Percentiles rank a stretch among this genome's conserved stretches.
These are phyloP conservation scores for Lachancea lanzarotensis DNA, from an alignment of 805 yeast species.

Conservation along the genomic window DNA sequence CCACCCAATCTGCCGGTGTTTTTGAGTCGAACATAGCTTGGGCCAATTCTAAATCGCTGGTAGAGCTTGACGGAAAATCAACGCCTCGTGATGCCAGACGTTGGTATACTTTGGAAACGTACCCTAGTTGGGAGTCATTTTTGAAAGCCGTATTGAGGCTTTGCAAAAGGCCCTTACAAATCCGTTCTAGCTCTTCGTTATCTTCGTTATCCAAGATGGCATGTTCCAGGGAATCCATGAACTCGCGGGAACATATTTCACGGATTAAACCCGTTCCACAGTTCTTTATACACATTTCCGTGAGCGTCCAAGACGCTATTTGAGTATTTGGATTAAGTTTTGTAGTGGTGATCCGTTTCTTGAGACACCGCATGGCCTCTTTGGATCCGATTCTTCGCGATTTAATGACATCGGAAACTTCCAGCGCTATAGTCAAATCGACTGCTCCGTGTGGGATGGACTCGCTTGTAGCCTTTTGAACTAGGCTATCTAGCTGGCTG, in stretches of 20 bases:
- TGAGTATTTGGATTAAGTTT: constrained; percentile 71
- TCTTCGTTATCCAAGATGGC: constrained; percentile 36
- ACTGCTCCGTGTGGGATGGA: constrained; percentile 88
- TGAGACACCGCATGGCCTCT: constrained; percentile 79
- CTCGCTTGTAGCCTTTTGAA: constrained; percentile 77
- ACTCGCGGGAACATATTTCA: constrained; percentile 78
- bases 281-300: constrained; percentile 86
- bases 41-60: constrained; percentile 26
- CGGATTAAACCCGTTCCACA: constrained; percentile 81
- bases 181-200: constrained; percentile 49
- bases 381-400: constrained; percentile 71
- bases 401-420: constrained; percentile 80
- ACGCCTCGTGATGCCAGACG: constrained; percentile 57
- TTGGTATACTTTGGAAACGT: constrained; percentile 56
- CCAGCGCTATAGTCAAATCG: constrained; percentile 68
- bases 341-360: constrained; percentile 58
- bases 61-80: constrained; percentile 48
- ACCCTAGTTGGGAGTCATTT: constrained; percentile 55
- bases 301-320: constrained; percentile 63
- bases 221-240: constrained; percentile 66
- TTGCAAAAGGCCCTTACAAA: constrained; percentile 59
- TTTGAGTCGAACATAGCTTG: constrained; percentile 69
- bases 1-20: constrained; percentile 97
- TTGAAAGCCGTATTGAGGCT: constrained; percentile 73
- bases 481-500: constrained; percentile 49